Evolutionary conservation across 78 protist genomes (phyloP), one percentile per base, ranked within the genome.

Genomic region (Thecamonas trahens): DNA sequence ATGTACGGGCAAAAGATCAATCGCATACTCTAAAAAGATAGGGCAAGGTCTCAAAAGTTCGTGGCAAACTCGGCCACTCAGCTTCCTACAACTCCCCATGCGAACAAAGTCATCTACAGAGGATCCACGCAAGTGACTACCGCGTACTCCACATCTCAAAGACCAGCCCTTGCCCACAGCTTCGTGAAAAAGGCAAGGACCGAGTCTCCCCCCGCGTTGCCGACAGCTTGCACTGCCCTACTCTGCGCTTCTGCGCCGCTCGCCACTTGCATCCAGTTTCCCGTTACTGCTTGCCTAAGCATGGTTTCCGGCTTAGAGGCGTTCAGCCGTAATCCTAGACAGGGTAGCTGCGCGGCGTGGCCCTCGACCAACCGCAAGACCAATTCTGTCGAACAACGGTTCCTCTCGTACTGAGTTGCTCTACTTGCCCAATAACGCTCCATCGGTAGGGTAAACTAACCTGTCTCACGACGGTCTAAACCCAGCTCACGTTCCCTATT

Each of bases 391-490:
- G 63, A 52, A 17, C 74, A 58, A 59, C 80, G 81, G 90, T 85
- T 85, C 85, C 90, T 79, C 90, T 84, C 89, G 89, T 84, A 84
- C 89, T 84, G 55, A 61, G 67, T 59, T 65, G 74, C 14, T 72
- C 68, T 78, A 79, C 84, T 57, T 17, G 71, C 9, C 37, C 54
- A 74, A 54, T n/a, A 66, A 42, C 64, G 14, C 69, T 9, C 28
- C 8, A 49, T 26, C 8, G 28, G 88, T 70, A 88, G 93, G 82
- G 83, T 88, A 84, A 86, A 85, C 90, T 79, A 84, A 84, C 88
- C 89, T 84, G 87, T 81, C 91, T 85, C 91, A 85, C 91, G 91
- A 85, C 91, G 91, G 91, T 85, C 91, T 86, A 86, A 86, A 85
- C 91, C 91, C 91, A 85, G 84, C 90, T 85, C 90, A 79, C 84